phyloP scores from a whole-genome alignment of 192 early-diverging fungal species.

The Thamnidium elegans region DNA sequence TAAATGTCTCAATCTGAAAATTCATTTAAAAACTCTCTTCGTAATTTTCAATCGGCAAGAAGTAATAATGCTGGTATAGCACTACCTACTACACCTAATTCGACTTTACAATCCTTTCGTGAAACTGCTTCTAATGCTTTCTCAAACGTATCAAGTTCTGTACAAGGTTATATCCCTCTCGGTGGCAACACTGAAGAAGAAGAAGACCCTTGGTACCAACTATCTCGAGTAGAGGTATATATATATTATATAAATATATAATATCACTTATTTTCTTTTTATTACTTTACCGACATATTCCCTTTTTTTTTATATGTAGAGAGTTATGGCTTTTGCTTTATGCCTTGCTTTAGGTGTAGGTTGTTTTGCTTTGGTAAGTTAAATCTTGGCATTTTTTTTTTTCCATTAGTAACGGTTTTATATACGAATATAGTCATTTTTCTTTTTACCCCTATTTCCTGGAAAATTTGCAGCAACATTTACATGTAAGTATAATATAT shows the following conservation, averaged over 20 bases:
- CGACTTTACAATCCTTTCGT: constrained; percentile 12
- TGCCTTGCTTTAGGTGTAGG: constrained; percentile 45
- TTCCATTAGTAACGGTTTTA: background rate
- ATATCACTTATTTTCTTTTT: too few species aligned
- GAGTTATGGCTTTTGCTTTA: constrained; percentile 49
- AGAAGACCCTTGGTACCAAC: constrained; percentile 38
- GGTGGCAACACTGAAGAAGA: constrained; percentile 29
- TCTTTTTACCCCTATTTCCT: constrained; percentile 63
- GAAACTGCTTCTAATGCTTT: constrained; percentile 32
- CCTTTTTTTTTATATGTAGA: constrained; percentile 3
- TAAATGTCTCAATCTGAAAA: constrained; percentile 36
- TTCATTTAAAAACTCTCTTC: constrained; percentile 46
- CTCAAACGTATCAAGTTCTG: constrained; percentile 32
- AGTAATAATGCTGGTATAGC: constrained; percentile 8
- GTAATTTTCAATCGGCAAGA: constrained; percentile 38
- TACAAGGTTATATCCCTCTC: constrained; percentile 44
- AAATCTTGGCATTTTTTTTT: background rate
- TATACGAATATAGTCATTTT: constrained; percentile 39
- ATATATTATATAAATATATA: constrained; percentile 36
- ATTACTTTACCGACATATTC: too few species aligned
- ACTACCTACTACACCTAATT: constrained; percentile 27
- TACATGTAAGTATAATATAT: constrained; percentile 64
- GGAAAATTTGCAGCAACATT: constrained; percentile 80
- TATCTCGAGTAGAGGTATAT: constrained; percentile 41
- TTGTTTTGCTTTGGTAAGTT: constrained; percentile 38